Evolutionary conservation across 176 grass and related monocot species (phyloP).

Genomic region (Otatea glauca): DNA sequence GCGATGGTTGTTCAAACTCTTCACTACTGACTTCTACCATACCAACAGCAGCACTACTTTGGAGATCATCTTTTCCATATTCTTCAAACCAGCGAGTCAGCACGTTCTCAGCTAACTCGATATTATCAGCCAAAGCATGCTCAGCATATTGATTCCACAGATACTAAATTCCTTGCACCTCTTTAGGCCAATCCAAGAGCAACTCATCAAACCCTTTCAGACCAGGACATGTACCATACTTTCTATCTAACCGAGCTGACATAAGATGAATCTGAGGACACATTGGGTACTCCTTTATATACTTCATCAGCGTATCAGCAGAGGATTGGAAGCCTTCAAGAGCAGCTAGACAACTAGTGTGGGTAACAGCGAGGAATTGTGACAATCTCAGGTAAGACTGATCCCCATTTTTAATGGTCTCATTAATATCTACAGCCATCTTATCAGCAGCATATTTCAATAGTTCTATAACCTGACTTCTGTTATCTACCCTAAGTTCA

Average conservation of each 20-base stretch:
- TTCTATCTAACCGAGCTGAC: conserved; percentile 57
- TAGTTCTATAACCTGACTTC: conserved; percentile 55
- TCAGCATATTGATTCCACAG: conserved; percentile 88
- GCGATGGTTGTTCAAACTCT: conserved; percentile 31
- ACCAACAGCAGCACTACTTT: conserved; percentile 34
- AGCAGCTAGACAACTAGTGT: conserved; percentile 68
- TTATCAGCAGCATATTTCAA: conserved; percentile 64
- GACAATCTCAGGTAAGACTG: conserved; percentile 66
- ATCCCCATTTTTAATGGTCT: conserved; percentile 56
- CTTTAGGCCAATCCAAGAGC: conserved; percentile 73
- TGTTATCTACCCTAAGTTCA: conserved; percentile 55
- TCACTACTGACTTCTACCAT: conserved; percentile 30
- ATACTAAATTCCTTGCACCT: conserved; percentile 80
- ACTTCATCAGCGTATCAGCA: conserved; percentile 72
- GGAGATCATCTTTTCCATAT: conserved; percentile 50
- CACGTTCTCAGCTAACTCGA: conserved; percentile 66
- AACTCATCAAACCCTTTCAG: conserved; percentile 73
- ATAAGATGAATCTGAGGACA: conserved; percentile 73
- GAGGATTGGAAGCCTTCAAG: conserved; percentile 65
- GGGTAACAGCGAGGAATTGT: conserved; percentile 80
- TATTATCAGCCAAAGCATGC: conserved; percentile 61
- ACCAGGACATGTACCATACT: conserved; percentile 45
- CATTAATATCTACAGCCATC: conserved; percentile 69
- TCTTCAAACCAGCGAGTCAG: conserved; percentile 67
- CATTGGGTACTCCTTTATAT: conserved; percentile 81